phyloP scores from a whole-genome alignment of 768 basidiomycete species.

The Tulasnella sp. region DNA sequence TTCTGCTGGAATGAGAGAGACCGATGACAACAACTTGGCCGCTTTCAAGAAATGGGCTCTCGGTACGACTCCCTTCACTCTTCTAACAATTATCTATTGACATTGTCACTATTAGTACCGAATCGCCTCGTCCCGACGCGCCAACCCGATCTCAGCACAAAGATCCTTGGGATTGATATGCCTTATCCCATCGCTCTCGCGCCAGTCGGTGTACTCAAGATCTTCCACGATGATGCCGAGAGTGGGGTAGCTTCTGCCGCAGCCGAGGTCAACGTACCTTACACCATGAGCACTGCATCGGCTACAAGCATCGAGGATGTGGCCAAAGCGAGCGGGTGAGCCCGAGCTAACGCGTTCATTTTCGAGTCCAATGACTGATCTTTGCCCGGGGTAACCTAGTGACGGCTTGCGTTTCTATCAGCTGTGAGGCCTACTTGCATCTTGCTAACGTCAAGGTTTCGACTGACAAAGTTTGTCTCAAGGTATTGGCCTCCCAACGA shows the following conservation, averaged over 20 bases:
- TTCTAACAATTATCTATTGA: no score
- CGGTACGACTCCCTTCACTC: no score
- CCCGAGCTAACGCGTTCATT: constrained; percentile 10
- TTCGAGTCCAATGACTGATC: background rate
- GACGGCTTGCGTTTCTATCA: constrained; percentile 68
- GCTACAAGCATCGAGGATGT: constrained; percentile 65
- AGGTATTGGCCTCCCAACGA: constrained; percentile 42
- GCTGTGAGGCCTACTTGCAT: constrained; percentile 28
- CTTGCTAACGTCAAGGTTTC: no score
- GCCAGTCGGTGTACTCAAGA: constrained; percentile 31
- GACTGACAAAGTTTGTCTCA: background rate
- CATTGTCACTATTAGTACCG: constrained; percentile 28
- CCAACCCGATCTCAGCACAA: constrained; percentile 48
- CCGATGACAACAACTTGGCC: no score
- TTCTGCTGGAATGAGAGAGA: no score
- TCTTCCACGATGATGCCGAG: constrained; percentile 21
- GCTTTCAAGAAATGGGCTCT: no score
- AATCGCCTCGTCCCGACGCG: constrained; percentile 61
- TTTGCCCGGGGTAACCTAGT: constrained; percentile 6
- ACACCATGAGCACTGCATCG: constrained; percentile 67
- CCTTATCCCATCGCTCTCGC: constrained; percentile 54
- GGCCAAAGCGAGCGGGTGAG: constrained; percentile 44
- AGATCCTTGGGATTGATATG: constrained; percentile 52
- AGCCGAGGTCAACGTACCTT: constrained; percentile 49
- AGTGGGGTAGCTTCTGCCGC: constrained; percentile 36